Conservation (phyloP, 1,139 yeast genomes). For the Pichia sp. region DNA sequence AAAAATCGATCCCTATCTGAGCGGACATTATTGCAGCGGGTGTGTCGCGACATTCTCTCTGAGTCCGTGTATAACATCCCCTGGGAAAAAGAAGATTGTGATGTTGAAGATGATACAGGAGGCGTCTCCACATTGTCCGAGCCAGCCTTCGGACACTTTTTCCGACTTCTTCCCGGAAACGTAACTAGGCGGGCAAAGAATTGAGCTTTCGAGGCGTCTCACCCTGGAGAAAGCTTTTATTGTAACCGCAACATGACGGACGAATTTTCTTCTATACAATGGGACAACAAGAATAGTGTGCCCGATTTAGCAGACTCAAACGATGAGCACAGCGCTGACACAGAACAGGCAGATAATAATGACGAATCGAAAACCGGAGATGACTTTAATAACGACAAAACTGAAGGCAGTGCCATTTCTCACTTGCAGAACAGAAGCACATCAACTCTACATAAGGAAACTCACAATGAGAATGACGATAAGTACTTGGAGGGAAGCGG, state of each 20-base stretch:
- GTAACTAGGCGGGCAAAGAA: background rate
- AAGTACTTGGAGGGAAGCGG: constrained; percentile 15
- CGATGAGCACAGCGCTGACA: background rate
- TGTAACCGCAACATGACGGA: constrained; percentile 32
- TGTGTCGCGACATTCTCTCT: background rate
- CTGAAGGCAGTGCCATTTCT: background rate
- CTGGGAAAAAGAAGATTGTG: background rate
- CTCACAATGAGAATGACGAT: constrained; percentile 1
- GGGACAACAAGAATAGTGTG: constrained; percentile 47
- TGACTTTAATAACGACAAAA: background rate
- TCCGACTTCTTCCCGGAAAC: background rate
- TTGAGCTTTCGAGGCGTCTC: background rate
- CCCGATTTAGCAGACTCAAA: background rate
- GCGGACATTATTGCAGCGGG: background rate
- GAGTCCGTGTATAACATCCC: background rate
- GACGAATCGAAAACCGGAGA: background rate
- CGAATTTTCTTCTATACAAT: constrained; percentile 55
- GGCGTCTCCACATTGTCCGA: background rate
- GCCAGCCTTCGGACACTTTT: background rate
- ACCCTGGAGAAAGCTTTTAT: background rate
- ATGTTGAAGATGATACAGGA: background rate
- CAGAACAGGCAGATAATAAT: background rate
- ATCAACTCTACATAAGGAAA: background rate
- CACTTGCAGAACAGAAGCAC: background rate
- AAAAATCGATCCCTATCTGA: no score